Evolutionary conservation across 169 alveolate species (phyloP), one percentile per base, ranked within the genome.

Genomic region (Amoebophrya sp.): DNA sequence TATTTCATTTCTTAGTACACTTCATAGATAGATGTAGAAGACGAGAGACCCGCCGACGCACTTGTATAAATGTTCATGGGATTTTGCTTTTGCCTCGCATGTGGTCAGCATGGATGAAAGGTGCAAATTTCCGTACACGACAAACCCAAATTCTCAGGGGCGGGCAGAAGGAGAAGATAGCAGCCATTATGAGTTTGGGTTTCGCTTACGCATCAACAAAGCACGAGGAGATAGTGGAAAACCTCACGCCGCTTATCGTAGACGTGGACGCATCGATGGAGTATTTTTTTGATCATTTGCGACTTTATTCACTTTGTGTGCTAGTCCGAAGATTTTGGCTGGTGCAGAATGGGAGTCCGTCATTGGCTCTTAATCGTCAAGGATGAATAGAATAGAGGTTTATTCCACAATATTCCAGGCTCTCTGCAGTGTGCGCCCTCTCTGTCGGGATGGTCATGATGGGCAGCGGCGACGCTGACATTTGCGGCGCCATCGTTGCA

Each of bases 191-290:
- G 41, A 88, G 99, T 1, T 97, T 99, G 77, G 99, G 99, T 18
- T 96, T 98, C 91, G 99, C 99, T 12, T 98, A 98, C 93, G 99
- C 99, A 32, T 99, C 99, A 0, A 96, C 99, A 32, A 96, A 96
- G 91, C 96, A 99, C 90, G 99, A 96, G 89, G 98, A 97, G 89
- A 93, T 99, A 0, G 47, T 91, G 90, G 95, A 94, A 91, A 89
- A 89, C 54, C 55, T 94, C 47, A 92, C 94, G 41, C 94, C 93
- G 32, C 89, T 92, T 0, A 77, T 94, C 23, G 95, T 94, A 54
- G 91, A 89, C 77, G 55, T 66, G 40, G 91, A 89, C 40, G 91
- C 83, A 25, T 25, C 83, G 18, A 66, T 66, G 10, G 83, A 66
- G 83, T 66, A 66, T 25, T 66, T 66, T 1, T 12, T 41, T 41